Base-by-base conservation (phyloP, 768 basidiomycete species). In the Candolleomyces efflorescens region DNA sequence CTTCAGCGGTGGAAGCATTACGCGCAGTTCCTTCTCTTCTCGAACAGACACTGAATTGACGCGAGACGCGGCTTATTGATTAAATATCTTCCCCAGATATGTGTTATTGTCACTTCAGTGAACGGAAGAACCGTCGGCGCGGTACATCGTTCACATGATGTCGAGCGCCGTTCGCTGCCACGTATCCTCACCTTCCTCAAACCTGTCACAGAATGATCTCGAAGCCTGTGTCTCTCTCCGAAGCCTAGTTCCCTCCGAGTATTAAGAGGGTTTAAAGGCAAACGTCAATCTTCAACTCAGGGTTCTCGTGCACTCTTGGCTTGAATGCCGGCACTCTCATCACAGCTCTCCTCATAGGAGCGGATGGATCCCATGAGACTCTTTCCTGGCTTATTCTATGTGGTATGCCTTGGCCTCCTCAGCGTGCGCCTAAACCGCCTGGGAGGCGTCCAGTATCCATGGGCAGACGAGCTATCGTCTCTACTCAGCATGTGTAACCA, bases 321-420 rank as follows among this genome's bases (percentile, higher is more conserved):
- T n/a, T 43, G 41, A 43, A 43, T 43, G 41, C 41, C 41, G 41
- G 41, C 41, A 43, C 41, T 43, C 18, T 43, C 41, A 20, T 20
- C 41, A 17, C 15, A 43, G 15, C 41, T 3, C 41, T 43, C 13
- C 13, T 13, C 41, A 5, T 43, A 17, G 41, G 9, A 26, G 49
- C 49, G 2, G 49, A 18, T 18, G n/a, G 23, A 52, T 26, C 24
- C n/a, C 23, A 61, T 63, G 59, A 65, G 54, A 41, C 38, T 59
- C 37, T 59, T 61, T 27, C 65, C 63, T 13, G 55, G 44, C 37
- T 24, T 63, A 43, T 61, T 65, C 44, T 59, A 62, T 43, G 56
- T 59, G 41, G 55, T 61, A 10, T 67, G 62, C 51, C 36, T 67
- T 50, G 51, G 58, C 4, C 53, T 67, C 17, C 58, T 67, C 11